These are phyloP conservation scores for Mallotus japonicus DNA, from an alignment of 441 rosid species.

Conservation along the genomic window DNA sequence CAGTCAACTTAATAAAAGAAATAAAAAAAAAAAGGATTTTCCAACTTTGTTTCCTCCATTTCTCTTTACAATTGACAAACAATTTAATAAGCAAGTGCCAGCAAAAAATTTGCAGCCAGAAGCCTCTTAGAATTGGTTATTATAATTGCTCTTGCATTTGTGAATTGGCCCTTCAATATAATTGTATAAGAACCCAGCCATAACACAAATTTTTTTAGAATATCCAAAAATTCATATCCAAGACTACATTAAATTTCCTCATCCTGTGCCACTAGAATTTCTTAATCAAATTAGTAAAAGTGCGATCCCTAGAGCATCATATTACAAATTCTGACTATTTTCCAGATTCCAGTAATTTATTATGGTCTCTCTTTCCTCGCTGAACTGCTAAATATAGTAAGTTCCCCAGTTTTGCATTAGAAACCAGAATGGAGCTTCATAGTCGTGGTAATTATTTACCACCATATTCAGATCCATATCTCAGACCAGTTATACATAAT, in stretches of 20 bases:
- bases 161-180: neutral
- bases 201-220: neutral
- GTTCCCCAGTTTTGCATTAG: neutral
- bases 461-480: neutral
- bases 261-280: neutral
- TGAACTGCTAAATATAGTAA: neutral
- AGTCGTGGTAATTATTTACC: neutral
- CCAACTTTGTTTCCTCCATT: neutral
- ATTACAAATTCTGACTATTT: neutral
- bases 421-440: neutral
- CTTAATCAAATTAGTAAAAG: neutral
- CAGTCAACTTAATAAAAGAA: neutral
- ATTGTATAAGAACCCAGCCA: neutral
- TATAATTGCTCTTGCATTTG: too few relatives aligned
- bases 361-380: neutral
- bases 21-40: neutral
- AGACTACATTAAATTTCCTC: neutral
- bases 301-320: neutral
- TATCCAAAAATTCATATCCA: neutral
- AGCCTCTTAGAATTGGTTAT: neutral
- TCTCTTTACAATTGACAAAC: neutral
- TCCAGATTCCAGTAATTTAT: neutral
- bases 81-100: neutral
- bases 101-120: neutral
- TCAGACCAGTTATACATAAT: neutral